phyloP scores from a whole-genome alignment of 176 grass and related monocot species.

The Oryza coarctata region DNA sequence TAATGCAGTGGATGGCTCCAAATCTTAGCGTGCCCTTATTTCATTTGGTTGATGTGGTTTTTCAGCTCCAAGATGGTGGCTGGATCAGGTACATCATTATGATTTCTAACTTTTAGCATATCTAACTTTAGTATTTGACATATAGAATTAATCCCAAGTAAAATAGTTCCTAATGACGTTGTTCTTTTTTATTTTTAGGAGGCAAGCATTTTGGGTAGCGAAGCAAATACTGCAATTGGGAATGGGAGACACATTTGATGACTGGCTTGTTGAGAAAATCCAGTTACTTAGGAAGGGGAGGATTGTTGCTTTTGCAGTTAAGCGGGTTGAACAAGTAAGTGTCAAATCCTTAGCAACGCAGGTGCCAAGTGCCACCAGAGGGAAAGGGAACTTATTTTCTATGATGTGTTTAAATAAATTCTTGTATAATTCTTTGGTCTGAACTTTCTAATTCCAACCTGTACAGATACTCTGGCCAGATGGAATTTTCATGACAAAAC shows the following conservation, averaged over 20 bases:
- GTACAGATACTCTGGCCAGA: constrained; percentile 97
- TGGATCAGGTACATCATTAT: constrained; percentile 82
- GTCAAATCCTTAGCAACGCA: background rate
- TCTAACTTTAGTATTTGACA: constrained; percentile 5
- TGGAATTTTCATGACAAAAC: constrained; percentile 94
- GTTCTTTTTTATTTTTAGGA: constrained; percentile 45
- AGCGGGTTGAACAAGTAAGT: constrained; percentile 91
- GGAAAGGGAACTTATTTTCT: constrained; percentile 5
- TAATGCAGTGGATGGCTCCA: constrained; percentile 83
- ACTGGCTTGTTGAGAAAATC: constrained; percentile 99
- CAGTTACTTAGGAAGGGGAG: constrained; percentile 82
- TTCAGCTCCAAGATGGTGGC: constrained; percentile 93
- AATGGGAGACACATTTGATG: constrained; percentile 99
- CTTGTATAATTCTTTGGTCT: background rate
- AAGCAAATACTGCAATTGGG: constrained; percentile 97
- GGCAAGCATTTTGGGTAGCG: constrained; percentile 98
- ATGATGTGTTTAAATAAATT: background rate
- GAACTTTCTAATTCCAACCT: constrained; percentile 30
- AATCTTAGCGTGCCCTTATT: constrained; percentile 93
- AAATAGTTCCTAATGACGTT: constrained; percentile 13
- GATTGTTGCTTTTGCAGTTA: constrained; percentile 82
- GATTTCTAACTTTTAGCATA: constrained; percentile 23
- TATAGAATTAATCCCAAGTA: background rate
- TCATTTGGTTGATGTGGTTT: constrained; percentile 95
- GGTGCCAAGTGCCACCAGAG: background rate